Percentiles rank a stretch among this genome's conserved stretches.
These are phyloP conservation scores for Podospora australis DNA, from an alignment of 495 filamentous ascomycete species.

Conservation along the genomic window DNA sequence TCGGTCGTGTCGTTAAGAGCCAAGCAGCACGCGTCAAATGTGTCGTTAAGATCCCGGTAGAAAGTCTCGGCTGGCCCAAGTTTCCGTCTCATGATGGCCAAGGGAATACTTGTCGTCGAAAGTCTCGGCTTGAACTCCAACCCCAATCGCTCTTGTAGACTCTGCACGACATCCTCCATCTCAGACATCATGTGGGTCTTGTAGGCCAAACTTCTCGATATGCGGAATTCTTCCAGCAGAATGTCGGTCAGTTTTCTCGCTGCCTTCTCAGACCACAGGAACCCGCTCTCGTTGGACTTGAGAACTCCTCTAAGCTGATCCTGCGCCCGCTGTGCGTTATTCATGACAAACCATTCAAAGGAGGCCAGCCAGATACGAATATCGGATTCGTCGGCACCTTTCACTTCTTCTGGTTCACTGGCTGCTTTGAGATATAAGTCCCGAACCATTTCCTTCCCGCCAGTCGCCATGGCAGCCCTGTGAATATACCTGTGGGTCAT, in stretches of 20 bases:
- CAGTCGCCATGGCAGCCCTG: constrained; percentile 1
- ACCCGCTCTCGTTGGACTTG: background rate
- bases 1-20: background rate
- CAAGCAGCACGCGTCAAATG: background rate
- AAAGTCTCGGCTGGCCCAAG: constrained; percentile 1
- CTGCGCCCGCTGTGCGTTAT: background rate
- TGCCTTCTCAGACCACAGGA: background rate
- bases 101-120: background rate
- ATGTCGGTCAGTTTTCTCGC: constrained; percentile 1
- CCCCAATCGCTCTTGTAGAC: background rate
- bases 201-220: constrained; percentile 1
- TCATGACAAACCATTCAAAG: constrained; percentile 3
- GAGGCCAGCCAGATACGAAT: constrained; percentile 1
- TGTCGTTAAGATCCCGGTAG: background rate
- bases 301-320: background rate
- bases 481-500: constrained; percentile 1
- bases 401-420: background rate
- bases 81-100: constrained; percentile 5
- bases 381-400: background rate
- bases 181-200: background rate
- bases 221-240: constrained; percentile 2
- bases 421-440: background rate
- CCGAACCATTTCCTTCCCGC: background rate
- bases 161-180: constrained; percentile 1
- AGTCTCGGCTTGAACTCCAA: constrained; percentile 5